phyloP scores from a whole-genome alignment of 2,329 filamentous ascomycete species.

The Rhinocladiella mackenziei region DNA sequence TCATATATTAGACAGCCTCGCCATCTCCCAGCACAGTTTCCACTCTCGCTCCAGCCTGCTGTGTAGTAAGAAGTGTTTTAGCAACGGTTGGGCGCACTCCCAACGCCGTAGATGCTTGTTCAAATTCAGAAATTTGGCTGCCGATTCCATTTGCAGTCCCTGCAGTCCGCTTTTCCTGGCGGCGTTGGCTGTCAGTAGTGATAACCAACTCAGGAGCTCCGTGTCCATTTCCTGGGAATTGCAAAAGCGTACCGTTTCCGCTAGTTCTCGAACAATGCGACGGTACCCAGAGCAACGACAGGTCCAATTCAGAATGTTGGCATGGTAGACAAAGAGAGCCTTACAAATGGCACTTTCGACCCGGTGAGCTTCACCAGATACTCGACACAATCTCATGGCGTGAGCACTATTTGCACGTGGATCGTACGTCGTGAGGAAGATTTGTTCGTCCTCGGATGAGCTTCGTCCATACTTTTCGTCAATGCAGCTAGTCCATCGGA shows the following conservation, averaged over 20 bases:
- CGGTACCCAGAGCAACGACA: slow-evolving; percentile 21
- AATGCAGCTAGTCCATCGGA: slow-evolving; percentile 16
- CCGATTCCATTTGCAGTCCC: slow-evolving; percentile 12
- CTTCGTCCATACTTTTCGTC: slow-evolving; percentile 5
- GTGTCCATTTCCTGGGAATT: slow-evolving; percentile 4
- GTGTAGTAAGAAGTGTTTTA: slow-evolving; percentile 15
- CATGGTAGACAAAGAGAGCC: slow-evolving; percentile 19
- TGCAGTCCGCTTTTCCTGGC: slow-evolving; percentile 14
- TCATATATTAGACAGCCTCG: neutral
- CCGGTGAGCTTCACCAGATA: neutral
- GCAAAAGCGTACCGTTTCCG: slow-evolving; percentile 4
- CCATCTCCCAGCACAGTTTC: slow-evolving; percentile 16
- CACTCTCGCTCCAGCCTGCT: slow-evolving; percentile 17
- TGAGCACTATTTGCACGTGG: slow-evolving; percentile 15
- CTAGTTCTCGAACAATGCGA: slow-evolving; percentile 14
- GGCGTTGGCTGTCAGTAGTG: slow-evolving; percentile 18
- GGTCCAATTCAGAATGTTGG: slow-evolving; percentile 19
- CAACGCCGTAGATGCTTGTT: slow-evolving; percentile 2
- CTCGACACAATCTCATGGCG: slow-evolving; percentile 16
- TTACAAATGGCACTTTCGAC: slow-evolving; percentile 17
- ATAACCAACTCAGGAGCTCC: slow-evolving; percentile 12
- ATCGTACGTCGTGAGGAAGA: slow-evolving; percentile 17
- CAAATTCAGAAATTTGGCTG: slow-evolving; percentile 8
- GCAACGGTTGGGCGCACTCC: slow-evolving; percentile 3
- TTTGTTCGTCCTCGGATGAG: slow-evolving; percentile 9